A percentile compares a stretch with the other conserved stretches of the same genome.
phyloP scores from a whole-genome alignment of 495 filamentous ascomycete genomes.

The Letharia lupina region DNA sequence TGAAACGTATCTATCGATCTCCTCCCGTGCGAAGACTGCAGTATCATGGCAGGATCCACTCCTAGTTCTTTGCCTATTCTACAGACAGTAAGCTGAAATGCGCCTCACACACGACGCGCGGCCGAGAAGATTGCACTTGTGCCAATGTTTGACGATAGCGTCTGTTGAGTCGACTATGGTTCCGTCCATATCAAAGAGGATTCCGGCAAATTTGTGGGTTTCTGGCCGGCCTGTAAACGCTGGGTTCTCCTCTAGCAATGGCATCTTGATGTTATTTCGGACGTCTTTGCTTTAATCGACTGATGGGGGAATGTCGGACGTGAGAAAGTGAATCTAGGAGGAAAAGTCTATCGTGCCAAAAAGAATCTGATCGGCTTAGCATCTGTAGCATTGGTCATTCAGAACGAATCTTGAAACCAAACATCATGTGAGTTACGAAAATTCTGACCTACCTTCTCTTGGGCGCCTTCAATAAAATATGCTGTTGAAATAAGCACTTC shows the following conservation, averaged over 20 bases:
- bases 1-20: slow-evolving; percentile 62
- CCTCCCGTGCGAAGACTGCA: slow-evolving; percentile 82
- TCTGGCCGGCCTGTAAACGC: slow-evolving; percentile 53
- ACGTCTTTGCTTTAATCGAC: neutral
- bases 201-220: slow-evolving; percentile 57
- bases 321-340: neutral
- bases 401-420: neutral
- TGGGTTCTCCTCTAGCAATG: slow-evolving; percentile 15
- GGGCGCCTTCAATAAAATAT: neutral
- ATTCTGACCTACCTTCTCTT: neutral
- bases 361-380: neutral
- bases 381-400: neutral
- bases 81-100: slow-evolving; percentile 11
- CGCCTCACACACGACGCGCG: neutral
- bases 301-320: neutral
- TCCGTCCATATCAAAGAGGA: slow-evolving; percentile 64
- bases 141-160: slow-evolving; percentile 91
- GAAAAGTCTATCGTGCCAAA: neutral
- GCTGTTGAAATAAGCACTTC: neutral
- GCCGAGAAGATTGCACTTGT: slow-evolving; percentile 47
- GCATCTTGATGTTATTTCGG: neutral
- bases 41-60: slow-evolving; percentile 67
- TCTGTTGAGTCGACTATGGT: slow-evolving; percentile 72
- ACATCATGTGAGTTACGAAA: neutral
- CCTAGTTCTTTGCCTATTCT: slow-evolving; percentile 78